Percentiles rank a stretch among this genome's conserved stretches.
Conservation (phyloP, 2,329 filamentous ascomycete species). For the Colletotrichum brevisporum region DNA sequence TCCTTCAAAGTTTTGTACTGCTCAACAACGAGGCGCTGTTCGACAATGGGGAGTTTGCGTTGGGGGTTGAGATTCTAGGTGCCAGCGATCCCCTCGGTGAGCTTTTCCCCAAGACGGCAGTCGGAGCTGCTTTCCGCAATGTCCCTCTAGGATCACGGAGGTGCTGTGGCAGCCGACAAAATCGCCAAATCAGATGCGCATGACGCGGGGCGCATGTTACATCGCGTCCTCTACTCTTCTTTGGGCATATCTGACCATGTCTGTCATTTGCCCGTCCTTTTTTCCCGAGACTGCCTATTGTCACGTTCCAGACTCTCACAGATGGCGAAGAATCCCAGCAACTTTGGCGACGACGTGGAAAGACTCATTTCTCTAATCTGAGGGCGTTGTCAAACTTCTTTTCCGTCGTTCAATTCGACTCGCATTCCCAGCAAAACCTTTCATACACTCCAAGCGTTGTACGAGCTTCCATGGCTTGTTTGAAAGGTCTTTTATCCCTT, state of each 20-base stretch:
- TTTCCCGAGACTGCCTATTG: not conserved
- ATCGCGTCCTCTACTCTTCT: not conserved
- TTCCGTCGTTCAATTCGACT: no score
- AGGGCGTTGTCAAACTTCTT: not conserved
- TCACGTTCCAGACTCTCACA: not conserved
- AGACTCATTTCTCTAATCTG: not conserved
- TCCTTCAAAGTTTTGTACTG: not conserved
- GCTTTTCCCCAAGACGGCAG: slow-evolving; percentile 1
- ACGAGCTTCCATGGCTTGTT: not conserved
- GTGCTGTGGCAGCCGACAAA: not conserved
- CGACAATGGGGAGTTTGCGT: no score
- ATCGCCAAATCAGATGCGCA: not conserved
- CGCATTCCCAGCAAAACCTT: no score
- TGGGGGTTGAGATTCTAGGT: no score
- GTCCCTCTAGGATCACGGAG: not conserved
- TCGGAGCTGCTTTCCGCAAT: not conserved
- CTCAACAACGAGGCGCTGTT: no score
- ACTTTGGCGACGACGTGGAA: no score
- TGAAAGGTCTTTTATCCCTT: not conserved
- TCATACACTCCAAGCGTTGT: no score
- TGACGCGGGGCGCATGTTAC: not conserved
- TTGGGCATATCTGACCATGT: not conserved
- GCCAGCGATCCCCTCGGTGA: not conserved
- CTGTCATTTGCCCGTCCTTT: not conserved
- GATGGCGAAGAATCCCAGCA: no score